Evolutionary conservation across 192 early-diverging fungal species (phyloP).

Genomic region (Coemansia erecta): DNA sequence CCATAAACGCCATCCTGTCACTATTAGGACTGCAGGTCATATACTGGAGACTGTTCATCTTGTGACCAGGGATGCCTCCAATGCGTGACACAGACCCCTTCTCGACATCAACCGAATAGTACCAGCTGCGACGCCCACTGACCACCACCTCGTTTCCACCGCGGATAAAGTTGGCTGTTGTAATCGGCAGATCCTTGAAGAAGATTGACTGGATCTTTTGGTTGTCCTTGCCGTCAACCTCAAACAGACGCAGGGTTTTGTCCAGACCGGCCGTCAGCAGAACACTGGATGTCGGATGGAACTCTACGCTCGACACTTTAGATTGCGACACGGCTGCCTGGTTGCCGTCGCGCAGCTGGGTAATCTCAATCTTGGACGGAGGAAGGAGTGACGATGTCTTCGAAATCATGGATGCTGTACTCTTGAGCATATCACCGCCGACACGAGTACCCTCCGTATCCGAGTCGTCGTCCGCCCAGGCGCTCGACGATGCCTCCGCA

Average conservation of each 20-base stretch:
- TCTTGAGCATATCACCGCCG: conserved; percentile 34
- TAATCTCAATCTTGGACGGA: conserved; percentile 20
- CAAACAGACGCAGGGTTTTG: conserved; percentile 81
- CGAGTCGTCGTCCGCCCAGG: conserved; percentile 46
- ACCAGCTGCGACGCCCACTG: conserved; percentile 75
- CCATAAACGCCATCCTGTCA: conserved; percentile 74
- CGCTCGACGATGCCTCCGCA: conserved; percentile 12
- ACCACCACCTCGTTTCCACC: conserved; percentile 73
- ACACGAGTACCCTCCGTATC: conserved; percentile 46
- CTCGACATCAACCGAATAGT: conserved; percentile 85
- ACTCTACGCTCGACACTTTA: conserved; percentile 67
- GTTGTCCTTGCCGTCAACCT: conserved; percentile 91
- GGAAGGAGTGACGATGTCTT: conserved; percentile 15
- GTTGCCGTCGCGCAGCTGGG: conserved; percentile 40
- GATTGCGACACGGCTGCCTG: conserved; percentile 45
- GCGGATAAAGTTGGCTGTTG: conserved; percentile 71
- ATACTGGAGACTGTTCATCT: conserved; percentile 72
- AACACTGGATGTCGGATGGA: conserved; percentile 89
- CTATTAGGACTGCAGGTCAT: conserved; percentile 70
- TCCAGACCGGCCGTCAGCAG: conserved; percentile 87
- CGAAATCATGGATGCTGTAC: conserved; percentile 20
- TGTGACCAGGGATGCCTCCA: conserved; percentile 69
- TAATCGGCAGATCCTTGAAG: conserved; percentile 86
- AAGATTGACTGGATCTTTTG: conserved; percentile 87
- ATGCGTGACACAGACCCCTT: conserved; percentile 67